These are phyloP conservation scores for Emmonsia crescens DNA, from an alignment of 2,329 filamentous ascomycete genomes.

Conservation along the genomic window DNA sequence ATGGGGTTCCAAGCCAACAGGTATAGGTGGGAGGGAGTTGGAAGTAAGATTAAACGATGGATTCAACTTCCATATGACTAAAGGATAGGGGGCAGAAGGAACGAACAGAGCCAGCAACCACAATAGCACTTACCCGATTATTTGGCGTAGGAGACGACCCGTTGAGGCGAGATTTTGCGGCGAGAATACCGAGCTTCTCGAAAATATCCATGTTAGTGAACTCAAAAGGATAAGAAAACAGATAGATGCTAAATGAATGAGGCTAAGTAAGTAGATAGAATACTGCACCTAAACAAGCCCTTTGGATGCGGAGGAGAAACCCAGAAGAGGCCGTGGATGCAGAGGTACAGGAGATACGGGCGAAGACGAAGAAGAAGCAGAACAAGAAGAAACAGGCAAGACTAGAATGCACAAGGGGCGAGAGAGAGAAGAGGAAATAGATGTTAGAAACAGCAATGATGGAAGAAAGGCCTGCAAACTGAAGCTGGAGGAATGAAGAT, in stretches of 20 bases:
- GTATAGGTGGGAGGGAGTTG: not conserved
- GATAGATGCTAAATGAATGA: not conserved
- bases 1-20: not conserved
- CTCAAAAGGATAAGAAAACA: not conserved
- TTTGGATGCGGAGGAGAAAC: slow-evolving; percentile 7
- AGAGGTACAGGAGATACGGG: slow-evolving; percentile 8
- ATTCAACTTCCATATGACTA: not conserved
- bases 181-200: slow-evolving; percentile 9
- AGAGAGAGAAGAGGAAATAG: slow-evolving; percentile 50
- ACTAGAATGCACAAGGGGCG: slow-evolving; percentile 33
- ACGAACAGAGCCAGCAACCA: not conserved
- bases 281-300: slow-evolving; percentile 4
- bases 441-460: slow-evolving; percentile 44
- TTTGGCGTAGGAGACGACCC: not conserved
- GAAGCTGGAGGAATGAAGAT: slow-evolving; percentile 11
- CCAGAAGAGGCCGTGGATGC: slow-evolving; percentile 2
- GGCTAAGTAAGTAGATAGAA: not conserved
- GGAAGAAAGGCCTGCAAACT: slow-evolving; percentile 8
- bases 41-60: not conserved
- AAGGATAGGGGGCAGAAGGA: not conserved
- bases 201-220: slow-evolving; percentile 10
- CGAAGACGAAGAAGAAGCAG: slow-evolving; percentile 19
- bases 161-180: slow-evolving; percentile 1
- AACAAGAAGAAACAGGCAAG: slow-evolving; percentile 7
- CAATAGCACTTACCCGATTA: not conserved